These are phyloP conservation scores for Solanum medicagineum DNA, from an alignment of 257 asterid genomes.

Conservation along the genomic window DNA sequence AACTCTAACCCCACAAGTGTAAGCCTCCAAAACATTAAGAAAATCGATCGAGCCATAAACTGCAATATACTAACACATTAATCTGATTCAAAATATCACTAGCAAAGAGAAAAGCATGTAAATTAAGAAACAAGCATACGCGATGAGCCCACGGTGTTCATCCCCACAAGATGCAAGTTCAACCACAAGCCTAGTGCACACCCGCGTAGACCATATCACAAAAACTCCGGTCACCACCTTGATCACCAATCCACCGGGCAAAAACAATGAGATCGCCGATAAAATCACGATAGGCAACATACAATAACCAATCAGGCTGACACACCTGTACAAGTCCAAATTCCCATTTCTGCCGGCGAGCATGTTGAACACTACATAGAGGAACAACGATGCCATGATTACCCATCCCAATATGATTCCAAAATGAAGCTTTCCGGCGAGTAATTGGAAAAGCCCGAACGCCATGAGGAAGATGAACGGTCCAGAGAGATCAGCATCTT, in stretches of 20 bases:
- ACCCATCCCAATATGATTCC: conserved; percentile 87
- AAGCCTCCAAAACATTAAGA: not conserved
- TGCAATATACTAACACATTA: not conserved
- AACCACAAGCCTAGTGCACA: conserved; percentile 74
- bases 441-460: conserved; percentile 76
- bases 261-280: conserved; percentile 66
- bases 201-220: conserved; percentile 86
- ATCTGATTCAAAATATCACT: conserved; percentile 42
- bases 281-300: conserved; percentile 74
- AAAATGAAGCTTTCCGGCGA: conserved; percentile 79
- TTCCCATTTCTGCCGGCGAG: conserved; percentile 78
- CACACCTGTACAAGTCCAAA: conserved; percentile 75
- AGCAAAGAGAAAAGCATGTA: conserved; percentile 73
- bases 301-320: conserved; percentile 84
- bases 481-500: conserved; percentile 86
- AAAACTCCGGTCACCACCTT: conserved; percentile 54
- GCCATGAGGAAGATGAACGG: conserved; percentile 83
- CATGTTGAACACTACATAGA: conserved; percentile 76
- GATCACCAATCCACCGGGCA: conserved; percentile 70
- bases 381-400: conserved; percentile 63
- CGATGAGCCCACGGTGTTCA: conserved; percentile 72
- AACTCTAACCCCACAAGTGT: not conserved
- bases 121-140: conserved; percentile 82
- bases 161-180: conserved; percentile 87
- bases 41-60: not conserved